Conservation (phyloP, 805 yeast species). For the Tetrapisispora taiwanensis region DNA sequence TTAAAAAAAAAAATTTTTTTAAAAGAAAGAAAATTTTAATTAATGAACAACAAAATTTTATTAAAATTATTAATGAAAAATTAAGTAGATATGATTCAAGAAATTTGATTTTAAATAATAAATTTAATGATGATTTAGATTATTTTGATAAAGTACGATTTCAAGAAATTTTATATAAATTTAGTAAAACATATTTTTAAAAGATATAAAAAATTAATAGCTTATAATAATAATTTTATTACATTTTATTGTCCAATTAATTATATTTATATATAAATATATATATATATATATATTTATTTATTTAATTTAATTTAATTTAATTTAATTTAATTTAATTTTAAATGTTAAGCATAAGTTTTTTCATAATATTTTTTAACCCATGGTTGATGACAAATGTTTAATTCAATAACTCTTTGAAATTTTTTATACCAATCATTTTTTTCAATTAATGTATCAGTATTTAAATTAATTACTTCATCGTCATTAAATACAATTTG, state of each 20-base stretch:
- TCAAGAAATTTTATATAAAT: conserved; percentile 27
- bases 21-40: not conserved
- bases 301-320: too few species aligned
- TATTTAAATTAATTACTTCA: conserved; percentile 77
- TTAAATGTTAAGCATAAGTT: not conserved
- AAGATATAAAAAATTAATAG: too few species aligned
- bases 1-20: not conserved
- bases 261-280: too few species aligned
- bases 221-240: not conserved
- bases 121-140: conserved; percentile 10
- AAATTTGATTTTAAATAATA: not conserved
- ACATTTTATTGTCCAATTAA: not conserved
- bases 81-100: conserved; percentile 14
- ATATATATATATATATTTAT: too few species aligned
- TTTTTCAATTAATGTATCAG: conserved; percentile 54
- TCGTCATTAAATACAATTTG: conserved; percentile 67
- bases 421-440: conserved; percentile 54
- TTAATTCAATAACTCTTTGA: conserved; percentile 45
- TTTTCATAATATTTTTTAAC: conserved; percentile 34
- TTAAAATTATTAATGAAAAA: conserved; percentile 12
- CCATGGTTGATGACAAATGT: conserved; percentile 55
- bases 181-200: conserved; percentile 24
- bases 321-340: too few species aligned
- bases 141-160: conserved; percentile 26
- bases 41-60: conserved; percentile 4